Conservation (phyloP, 225 moss, liverwort and hornwort genomes). For the Antitrichia curtipendula region DNA sequence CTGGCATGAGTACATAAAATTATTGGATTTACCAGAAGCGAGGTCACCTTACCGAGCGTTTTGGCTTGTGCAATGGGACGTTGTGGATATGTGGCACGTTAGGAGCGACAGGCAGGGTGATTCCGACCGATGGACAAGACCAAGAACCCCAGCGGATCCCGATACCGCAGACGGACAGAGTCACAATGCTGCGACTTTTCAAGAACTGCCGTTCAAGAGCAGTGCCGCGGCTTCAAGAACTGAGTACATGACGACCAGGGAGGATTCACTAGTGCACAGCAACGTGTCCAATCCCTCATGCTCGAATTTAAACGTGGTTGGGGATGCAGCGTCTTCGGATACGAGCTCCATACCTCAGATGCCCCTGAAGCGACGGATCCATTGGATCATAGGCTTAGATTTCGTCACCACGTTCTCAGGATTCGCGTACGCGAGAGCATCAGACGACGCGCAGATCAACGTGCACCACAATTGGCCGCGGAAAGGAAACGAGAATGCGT, state of each 20-base stretch:
- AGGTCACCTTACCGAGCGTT: background rate
- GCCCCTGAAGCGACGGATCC: background rate
- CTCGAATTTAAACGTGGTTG: background rate
- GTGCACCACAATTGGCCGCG: slow-evolving; percentile 6
- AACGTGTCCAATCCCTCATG: background rate
- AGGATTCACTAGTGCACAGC: background rate
- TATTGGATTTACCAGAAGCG: background rate
- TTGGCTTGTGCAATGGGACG: too few species aligned
- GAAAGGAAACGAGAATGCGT: background rate
- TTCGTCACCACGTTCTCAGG: slow-evolving; percentile 58
- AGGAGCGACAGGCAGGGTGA: too few species aligned
- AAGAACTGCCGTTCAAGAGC: too few species aligned
- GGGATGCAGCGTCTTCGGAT: too few species aligned
- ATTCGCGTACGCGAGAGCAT: slow-evolving; percentile 18
- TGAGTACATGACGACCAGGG: too few species aligned
- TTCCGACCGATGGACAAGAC: too few species aligned
- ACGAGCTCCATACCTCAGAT: background rate
- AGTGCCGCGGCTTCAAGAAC: too few species aligned
- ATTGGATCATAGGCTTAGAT: slow-evolving; percentile 36
- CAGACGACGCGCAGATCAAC: background rate
- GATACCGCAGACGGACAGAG: too few species aligned
- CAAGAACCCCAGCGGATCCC: background rate
- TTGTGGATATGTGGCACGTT: too few species aligned
- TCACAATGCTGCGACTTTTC: background rate
- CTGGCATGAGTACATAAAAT: background rate